A percentile compares a stretch with the other conserved stretches of the same genome.
Evolutionary conservation across 495 filamentous ascomycete genomes (phyloP).

Genomic region (Saxophila tyrrhenica): DNA sequence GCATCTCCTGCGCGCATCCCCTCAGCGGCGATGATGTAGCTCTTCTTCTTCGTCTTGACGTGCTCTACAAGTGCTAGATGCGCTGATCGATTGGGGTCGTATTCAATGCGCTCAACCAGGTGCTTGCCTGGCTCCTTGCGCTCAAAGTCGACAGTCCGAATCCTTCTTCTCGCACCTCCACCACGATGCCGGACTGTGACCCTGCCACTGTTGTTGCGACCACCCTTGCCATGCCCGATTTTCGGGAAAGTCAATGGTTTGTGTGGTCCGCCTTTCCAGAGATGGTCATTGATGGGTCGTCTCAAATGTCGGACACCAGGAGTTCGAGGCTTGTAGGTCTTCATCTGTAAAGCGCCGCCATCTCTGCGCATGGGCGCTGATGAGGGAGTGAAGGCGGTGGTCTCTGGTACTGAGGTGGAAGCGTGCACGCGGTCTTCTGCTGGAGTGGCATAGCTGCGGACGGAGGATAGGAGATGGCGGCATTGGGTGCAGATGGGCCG

Average conservation of each 20-base stretch:
- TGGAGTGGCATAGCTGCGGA: conserved; percentile 45
- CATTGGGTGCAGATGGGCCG: conserved; percentile 13
- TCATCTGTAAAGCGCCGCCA: conserved; percentile 39
- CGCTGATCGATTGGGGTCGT: conserved; percentile 84
- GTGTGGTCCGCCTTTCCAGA: conserved; percentile 85
- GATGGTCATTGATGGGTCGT: conserved; percentile 86
- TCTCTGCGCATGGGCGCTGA: conserved; percentile 20
- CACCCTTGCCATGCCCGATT: conserved; percentile 82
- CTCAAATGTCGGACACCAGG: conserved; percentile 87
- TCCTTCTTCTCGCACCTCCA: conserved; percentile 81
- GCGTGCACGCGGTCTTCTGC: conserved; percentile 20
- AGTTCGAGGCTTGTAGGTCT: conserved; percentile 88
- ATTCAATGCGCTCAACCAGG: conserved; percentile 83
- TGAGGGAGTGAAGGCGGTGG: conserved; percentile 23
- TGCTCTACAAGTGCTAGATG: conserved; percentile 82
- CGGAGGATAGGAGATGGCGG: conserved; percentile 29
- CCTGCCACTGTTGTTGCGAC: conserved; percentile 73
- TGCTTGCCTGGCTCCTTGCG: conserved; percentile 68
- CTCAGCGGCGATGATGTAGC: conserved; percentile 86
- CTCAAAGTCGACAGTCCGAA: conserved; percentile 78
- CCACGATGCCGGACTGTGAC: conserved; percentile 85
- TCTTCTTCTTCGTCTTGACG: conserved; percentile 54
- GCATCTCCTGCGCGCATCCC: conserved; percentile 86
- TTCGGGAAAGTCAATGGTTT: conserved; percentile 77
- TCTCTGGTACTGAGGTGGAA: conserved; percentile 22